Base-by-base conservation (phyloP, 2,329 filamentous ascomycete species). In the Fusarium armeniacum region DNA sequence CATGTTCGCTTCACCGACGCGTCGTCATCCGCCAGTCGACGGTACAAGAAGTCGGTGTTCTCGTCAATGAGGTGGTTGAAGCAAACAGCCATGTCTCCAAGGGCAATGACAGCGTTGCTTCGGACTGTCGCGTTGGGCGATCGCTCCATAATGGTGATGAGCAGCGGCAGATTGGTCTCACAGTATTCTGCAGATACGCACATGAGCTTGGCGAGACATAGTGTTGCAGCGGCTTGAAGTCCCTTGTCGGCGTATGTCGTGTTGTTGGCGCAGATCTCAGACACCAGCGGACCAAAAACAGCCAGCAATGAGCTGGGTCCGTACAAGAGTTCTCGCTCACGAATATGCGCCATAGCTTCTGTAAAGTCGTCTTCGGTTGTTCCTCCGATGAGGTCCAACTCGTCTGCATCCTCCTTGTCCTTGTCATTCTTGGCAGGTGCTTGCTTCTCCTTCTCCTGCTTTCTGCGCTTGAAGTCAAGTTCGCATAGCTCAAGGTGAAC, bases 1-100 rank as follows among this genome's bases (percentile, higher is more conserved):
- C 96, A 99, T 0, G 97, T 99, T 13, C 96, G 90, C 85, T 98
- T 99, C 66, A 99, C 96, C 4, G 92, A 95, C 24, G 89, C 88
- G 73, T 98, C 94, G 18, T 88, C 84, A 76, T 99, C 97, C 18
- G 96, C 97, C 10, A 99, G 87, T 20, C 97, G 90, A 22, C 96
- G 91, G 81, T 99, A 99, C 43, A 99, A 81, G 83, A 98, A 99
- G 78, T 99, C 96, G 0, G 96, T 99, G 80, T 99, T 98, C 81
- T 99, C 97, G 77, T 99, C 97, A 73, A 99, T 98, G 51, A 99
- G 88, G 77, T 99, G 96, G 77, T 99, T 99, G 86, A 99, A 99
- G 86, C 94, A 98, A 24, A 99, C 96, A 0, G 97, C 97, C 96
- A 99, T 99, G 78, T 99, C 96, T 40, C 96, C 96, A 0, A 99